Evolutionary conservation across 768 basidiomycete species (phyloP).

Genomic region (Lanmaoa rubissima): DNA sequence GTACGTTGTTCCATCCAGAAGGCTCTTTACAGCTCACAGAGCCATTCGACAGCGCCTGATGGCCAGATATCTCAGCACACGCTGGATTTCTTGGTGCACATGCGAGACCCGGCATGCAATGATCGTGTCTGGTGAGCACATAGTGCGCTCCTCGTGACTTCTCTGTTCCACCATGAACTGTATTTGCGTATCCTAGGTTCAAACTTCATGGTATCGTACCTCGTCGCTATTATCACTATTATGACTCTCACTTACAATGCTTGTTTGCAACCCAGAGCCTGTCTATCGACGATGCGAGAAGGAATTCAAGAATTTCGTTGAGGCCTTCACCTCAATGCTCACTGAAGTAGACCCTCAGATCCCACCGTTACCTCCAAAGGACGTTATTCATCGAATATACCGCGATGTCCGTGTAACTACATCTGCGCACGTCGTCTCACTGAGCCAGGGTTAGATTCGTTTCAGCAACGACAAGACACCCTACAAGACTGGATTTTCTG

Average conservation of each 20-base stretch:
- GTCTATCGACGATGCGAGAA: slow-evolving; percentile 60
- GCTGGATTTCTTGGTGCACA: slow-evolving; percentile 67
- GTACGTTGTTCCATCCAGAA: not conserved
- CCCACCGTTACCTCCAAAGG: slow-evolving; percentile 86
- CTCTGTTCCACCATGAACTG: not conserved
- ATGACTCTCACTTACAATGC: not conserved
- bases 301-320: slow-evolving; percentile 87
- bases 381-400: slow-evolving; percentile 90
- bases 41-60: slow-evolving; percentile 56
- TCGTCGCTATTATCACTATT: not conserved
- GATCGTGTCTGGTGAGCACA: slow-evolving; percentile 73
- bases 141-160: not conserved
- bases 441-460: slow-evolving; percentile 51
- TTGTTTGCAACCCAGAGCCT: slow-evolving; percentile 19
- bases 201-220: slow-evolving; percentile 61
- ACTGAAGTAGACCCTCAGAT: slow-evolving; percentile 77
- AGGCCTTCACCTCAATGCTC: slow-evolving; percentile 63
- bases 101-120: slow-evolving; percentile 76
- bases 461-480: slow-evolving; percentile 97
- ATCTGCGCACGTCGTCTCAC: not conserved
- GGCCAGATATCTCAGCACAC: slow-evolving; percentile 87
- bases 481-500: slow-evolving; percentile 81
- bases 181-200: slow-evolving; percentile 55
- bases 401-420: slow-evolving; percentile 57
- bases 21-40: not conserved